Base-by-base conservation (phyloP, 352 stramenopile species). In the Phytopythium chamaehyphon region DNA sequence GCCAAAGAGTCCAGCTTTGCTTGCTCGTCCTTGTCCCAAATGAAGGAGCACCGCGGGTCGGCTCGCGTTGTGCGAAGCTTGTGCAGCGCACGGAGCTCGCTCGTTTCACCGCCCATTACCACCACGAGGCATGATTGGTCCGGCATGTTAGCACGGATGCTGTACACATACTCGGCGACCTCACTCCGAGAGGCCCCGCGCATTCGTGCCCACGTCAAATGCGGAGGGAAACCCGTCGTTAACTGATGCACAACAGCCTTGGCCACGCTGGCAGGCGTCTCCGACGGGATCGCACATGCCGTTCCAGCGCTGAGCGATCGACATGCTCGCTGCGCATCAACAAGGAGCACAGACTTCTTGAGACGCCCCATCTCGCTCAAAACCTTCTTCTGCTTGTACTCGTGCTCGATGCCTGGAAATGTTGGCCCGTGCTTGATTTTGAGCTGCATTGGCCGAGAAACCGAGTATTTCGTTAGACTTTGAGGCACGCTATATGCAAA, bases 261-360 rank as follows among this genome's bases (percentile, higher is more conserved):
- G 6, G 82, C 67, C 16, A 92, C 66, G 28, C 84, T 59, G 36
- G 55, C 51, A 16, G 77, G 67, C 14, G 48, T 55, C 42, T 88
- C 76, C 14, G 66, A 73, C 12, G 77, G 68, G 48, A 94, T 78
- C 35, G 73, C 72, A 37, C 73, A 83, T 12, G 80, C 81, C 6
- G 81, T 69, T 21, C 78, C 79, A 3, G 66, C 76, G 37, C 75
- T 81, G 3, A 94, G 62, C 12, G 78, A 76, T 19, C 83, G 73
- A 43, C 81, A 86, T 3, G 76, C 63, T 16, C 74, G 69, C 54
- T 73, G 58, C n/a, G 71, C 74, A 47, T 94, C 83, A 10, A 92
- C 73, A 53, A 94, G 74, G 23, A 94, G 55, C 16, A 77, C 78
- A 21, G 83, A 90, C 52, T 92, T 94, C 52, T 92, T 92, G 33